Evolutionary conservation across 345 rosid genomes (phyloP), one percentile per base, ranked within the genome.

Genomic region (Rhodomyrtus tomentosa): DNA sequence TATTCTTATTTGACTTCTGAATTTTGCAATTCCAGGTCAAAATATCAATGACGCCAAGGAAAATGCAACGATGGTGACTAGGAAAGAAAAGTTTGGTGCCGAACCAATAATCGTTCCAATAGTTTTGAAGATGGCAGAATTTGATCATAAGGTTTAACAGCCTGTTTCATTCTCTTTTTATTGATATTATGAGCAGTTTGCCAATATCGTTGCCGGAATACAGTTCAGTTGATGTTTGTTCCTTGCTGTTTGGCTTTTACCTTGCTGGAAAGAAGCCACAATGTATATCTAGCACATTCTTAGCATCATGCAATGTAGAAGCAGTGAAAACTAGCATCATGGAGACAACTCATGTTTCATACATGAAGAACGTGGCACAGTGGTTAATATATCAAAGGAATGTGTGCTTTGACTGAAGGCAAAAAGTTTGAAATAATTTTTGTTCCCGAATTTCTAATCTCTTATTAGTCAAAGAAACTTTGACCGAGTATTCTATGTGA

Each of bases 111-210:
- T 98, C 68, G 87, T 98, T 84, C 98, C 99, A 56, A 93, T 96
- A 83, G 94, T 96, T 84, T 88, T 96, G 72, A 96, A 93, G 92
- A 98, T 98, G 99, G 92, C 95, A 81, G 95, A 93, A 87, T 98
- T 98, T 81, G 98, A 98, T 85, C 99, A 98, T 84, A 93, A 96
- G 98, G 99, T 98, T 85, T 36, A n/a, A n/a, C 50, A 50, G 74
- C 55, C 40, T 86, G 84, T 81, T 32, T 50, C 49, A 68, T 45
- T 58, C 55, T 68, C 76, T 68, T 36, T 32, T 36, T 68, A 68
- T 42, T 81, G 18, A 81, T 27, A n/a, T 36, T 68, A 32, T 11
- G 21, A 68, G 45, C 76, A 68, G 76, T 68, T 53, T 32, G 12
- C 58, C 13, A 55, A 10, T 55, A 55, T 55, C 22, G 25, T 54